Evolutionary conservation across 108 stramenopile genomes (phyloP).

Genomic region (Cyclostephanos tholiformis): DNA sequence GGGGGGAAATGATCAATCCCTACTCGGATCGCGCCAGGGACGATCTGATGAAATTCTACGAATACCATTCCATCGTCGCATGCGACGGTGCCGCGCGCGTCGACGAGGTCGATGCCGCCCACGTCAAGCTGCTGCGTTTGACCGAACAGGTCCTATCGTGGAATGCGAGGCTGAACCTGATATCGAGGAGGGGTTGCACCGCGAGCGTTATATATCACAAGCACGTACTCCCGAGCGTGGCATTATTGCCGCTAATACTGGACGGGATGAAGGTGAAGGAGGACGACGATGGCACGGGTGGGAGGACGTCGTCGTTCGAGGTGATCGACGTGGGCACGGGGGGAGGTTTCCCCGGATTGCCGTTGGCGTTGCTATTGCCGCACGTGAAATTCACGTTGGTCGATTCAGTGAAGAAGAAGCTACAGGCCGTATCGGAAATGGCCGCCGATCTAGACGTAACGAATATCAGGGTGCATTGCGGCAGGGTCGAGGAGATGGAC

Average conservation of each 20-base stretch:
- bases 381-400: slow-evolving; percentile 70
- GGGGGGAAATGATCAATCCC: too few species aligned
- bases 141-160: slow-evolving; percentile 70
- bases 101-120: too few species aligned
- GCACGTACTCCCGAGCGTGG: slow-evolving; percentile 81
- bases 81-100: too few species aligned
- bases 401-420: slow-evolving; percentile 85
- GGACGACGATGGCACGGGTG: not conserved
- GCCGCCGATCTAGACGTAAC: slow-evolving; percentile 59
- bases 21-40: too few species aligned
- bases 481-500: slow-evolving; percentile 65
- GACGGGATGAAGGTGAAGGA: not conserved
- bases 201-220: slow-evolving; percentile 67
- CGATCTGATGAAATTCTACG: too few species aligned
- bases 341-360: slow-evolving; percentile 92
- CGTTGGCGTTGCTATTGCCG: slow-evolving; percentile 81
- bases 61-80: too few species aligned
- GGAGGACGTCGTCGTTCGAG: not conserved
- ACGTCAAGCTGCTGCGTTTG: slow-evolving; percentile 39
- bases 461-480: slow-evolving; percentile 79
- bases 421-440: slow-evolving; percentile 79
- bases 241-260: slow-evolving; percentile 50
- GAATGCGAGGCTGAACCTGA: slow-evolving; percentile 85
- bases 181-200: slow-evolving; percentile 78
- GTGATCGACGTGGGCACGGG: slow-evolving; percentile 82